phyloP scores from a whole-genome alignment of 805 yeast species.

The Cyberlindnera lachancei region DNA sequence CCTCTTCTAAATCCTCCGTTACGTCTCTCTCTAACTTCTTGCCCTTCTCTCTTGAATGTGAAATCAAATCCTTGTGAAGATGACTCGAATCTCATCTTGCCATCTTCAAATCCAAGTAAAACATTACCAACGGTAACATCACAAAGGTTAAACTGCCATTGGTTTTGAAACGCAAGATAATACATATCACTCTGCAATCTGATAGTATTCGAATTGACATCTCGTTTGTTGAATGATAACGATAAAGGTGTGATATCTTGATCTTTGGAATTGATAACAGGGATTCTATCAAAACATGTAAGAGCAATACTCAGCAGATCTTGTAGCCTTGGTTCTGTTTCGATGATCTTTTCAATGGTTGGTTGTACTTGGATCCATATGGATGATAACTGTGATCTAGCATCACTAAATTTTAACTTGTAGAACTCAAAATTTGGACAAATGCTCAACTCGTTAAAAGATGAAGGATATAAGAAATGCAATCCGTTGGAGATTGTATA shows the following conservation, averaged over 20 bases:
- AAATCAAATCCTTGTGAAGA: slow-evolving; percentile 60
- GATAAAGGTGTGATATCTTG: slow-evolving; percentile 38
- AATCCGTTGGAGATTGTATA: slow-evolving; percentile 66
- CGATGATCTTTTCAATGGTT: slow-evolving; percentile 38
- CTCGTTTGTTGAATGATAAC: slow-evolving; percentile 31
- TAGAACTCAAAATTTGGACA: slow-evolving; percentile 58
- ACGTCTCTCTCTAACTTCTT: slow-evolving; percentile 16
- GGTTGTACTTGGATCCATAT: slow-evolving; percentile 55
- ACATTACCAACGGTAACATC: slow-evolving; percentile 49
- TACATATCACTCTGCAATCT: slow-evolving; percentile 52
- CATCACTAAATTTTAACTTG: slow-evolving; percentile 52
- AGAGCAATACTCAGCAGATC: slow-evolving; percentile 47
- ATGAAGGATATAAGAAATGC: slow-evolving; percentile 63
- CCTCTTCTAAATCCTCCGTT: slow-evolving; percentile 14
- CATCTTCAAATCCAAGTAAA: slow-evolving; percentile 34
- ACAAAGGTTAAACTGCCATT: slow-evolving; percentile 74
- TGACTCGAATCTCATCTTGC: slow-evolving; percentile 45
- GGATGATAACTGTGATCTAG: slow-evolving; percentile 53
- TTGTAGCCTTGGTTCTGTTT: slow-evolving; percentile 35
- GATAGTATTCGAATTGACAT: slow-evolving; percentile 33
- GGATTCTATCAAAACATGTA: slow-evolving; percentile 55
- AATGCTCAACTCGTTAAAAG: slow-evolving; percentile 60
- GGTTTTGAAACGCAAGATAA: slow-evolving; percentile 57
- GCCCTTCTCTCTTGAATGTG: slow-evolving; percentile 32
- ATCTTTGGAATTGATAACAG: slow-evolving; percentile 32